Percentiles rank a stretch among this genome's conserved stretches.
Evolutionary conservation across 768 basidiomycete species (phyloP).

Genomic region (Floccularia luteovirens): DNA sequence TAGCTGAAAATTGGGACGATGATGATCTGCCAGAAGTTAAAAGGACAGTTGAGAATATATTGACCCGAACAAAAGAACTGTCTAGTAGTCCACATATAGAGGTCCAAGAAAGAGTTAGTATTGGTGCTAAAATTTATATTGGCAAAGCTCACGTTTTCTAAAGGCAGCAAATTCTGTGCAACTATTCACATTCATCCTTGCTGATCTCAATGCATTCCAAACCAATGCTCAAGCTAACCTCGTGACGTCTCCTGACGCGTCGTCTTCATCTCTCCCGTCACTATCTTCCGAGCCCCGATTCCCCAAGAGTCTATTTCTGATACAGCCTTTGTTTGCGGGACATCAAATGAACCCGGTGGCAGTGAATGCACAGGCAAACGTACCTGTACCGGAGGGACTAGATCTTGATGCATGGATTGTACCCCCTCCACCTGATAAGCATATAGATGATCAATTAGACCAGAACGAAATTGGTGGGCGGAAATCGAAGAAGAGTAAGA

Average conservation of each 20-base stretch:
- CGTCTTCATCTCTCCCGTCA: conserved; percentile 30
- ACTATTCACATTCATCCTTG: conserved; percentile 67
- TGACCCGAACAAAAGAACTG: conserved; percentile 52
- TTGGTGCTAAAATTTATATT: conserved; percentile 1
- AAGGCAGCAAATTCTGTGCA: conserved; percentile 81
- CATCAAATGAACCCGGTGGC: conserved; percentile 88
- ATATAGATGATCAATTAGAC: conserved; percentile 14
- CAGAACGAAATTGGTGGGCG: conserved; percentile 34
- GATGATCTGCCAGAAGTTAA: conserved; percentile 62
- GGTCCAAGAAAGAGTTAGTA: conserved; percentile 83
- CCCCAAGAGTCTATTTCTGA: conserved; percentile 86
- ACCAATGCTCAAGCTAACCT: conserved; percentile 25
- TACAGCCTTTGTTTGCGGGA: conserved; percentile 67
- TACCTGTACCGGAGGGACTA: conserved; percentile 76
- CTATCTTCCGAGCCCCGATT: conserved; percentile 42
- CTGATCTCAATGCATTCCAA: conserved; percentile 56
- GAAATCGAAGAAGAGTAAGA: conserved; percentile 43
- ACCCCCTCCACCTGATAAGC: conserved; percentile 35
- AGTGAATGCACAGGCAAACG: conserved; percentile 67
- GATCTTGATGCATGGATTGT: conserved; percentile 86
- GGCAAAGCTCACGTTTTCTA: conserved; percentile 2
- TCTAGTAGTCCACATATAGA: conserved; percentile 66
- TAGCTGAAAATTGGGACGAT: conserved; percentile 72
- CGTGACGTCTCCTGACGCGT: conserved; percentile 25
- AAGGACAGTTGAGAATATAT: conserved; percentile 52